These are phyloP conservation scores for Phalaenopsis equestris DNA, from an alignment of 106 monocot species.

Conservation along the genomic window DNA sequence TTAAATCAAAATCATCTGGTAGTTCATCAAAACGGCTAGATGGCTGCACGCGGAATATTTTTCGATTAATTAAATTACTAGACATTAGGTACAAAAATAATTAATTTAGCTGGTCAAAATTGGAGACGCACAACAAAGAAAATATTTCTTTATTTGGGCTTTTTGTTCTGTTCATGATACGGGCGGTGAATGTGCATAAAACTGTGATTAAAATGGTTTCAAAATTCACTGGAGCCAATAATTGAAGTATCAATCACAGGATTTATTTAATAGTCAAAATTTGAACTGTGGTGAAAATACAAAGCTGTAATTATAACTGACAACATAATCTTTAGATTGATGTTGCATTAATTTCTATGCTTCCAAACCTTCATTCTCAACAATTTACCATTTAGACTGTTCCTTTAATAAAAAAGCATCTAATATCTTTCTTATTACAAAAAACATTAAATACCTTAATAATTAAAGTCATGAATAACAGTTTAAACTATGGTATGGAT, in stretches of 20 bases:
- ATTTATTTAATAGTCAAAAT: too few relatives aligned
- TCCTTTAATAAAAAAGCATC: not conserved
- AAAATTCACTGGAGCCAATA: not conserved
- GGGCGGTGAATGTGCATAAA: not conserved
- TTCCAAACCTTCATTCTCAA: not conserved
- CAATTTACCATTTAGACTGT: not conserved
- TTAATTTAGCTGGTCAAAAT: not conserved
- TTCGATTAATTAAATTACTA: not conserved
- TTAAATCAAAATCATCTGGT: conserved; percentile 93
- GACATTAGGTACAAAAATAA: not conserved
- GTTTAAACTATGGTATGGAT: not conserved
- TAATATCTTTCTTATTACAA: not conserved
- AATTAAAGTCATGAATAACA: not conserved
- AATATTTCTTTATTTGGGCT: not conserved
- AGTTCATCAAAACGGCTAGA: conserved; percentile 88
- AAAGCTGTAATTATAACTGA: not conserved
- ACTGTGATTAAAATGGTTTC: not conserved
- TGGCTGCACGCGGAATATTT: conserved; percentile 37
- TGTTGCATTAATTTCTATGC: not conserved
- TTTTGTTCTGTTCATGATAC: not conserved
- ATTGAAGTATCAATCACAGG: not conserved
- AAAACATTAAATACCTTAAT: not conserved
- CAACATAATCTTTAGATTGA: not conserved
- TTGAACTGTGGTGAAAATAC: not conserved
- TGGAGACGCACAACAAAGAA: not conserved